A percentile compares a stretch with the other conserved stretches of the same genome.
Conservation (phyloP, 2,329 filamentous ascomycete genomes). For the Microcyclospora pomicola region DNA sequence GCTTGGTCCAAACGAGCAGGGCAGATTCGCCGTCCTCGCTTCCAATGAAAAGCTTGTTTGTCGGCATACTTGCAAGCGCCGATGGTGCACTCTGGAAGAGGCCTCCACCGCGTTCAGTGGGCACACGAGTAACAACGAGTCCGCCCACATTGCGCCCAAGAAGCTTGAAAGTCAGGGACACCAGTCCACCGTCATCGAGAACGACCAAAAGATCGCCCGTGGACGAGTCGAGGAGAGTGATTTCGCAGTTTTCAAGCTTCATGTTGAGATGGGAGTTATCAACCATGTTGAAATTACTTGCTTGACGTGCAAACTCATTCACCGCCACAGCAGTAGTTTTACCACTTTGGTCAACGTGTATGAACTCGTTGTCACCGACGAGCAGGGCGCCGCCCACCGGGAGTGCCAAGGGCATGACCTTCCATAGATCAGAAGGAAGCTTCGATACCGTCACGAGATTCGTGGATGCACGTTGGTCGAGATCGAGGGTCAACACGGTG, state of each 20-base stretch:
- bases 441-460: slow-evolving; percentile 75
- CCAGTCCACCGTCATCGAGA: slow-evolving; percentile 59
- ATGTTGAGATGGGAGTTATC: slow-evolving; percentile 75
- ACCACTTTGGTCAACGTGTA: slow-evolving; percentile 91
- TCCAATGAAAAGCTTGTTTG: slow-evolving; percentile 65
- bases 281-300: slow-evolving; percentile 68
- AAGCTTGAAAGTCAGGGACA: slow-evolving; percentile 66
- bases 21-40: slow-evolving; percentile 73
- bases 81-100: slow-evolving; percentile 50
- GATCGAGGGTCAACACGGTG: slow-evolving; percentile 86
- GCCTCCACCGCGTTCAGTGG: slow-evolving; percentile 47
- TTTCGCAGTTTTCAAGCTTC: slow-evolving; percentile 64
- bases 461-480: slow-evolving; percentile 86
- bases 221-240: slow-evolving; percentile 64
- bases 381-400: slow-evolving; percentile 82
- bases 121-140: slow-evolving; percentile 55
- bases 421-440: slow-evolving; percentile 75
- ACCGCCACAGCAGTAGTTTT: slow-evolving; percentile 87
- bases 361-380: slow-evolving; percentile 75
- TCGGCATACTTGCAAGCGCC: slow-evolving; percentile 54
- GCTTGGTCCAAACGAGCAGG: slow-evolving; percentile 65
- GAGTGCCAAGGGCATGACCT: slow-evolving; percentile 66
- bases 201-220: slow-evolving; percentile 76
- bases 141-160: slow-evolving; percentile 87
- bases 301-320: slow-evolving; percentile 73